These are phyloP conservation scores for Piper betle DNA, from an alignment of 164 flowering plant genomes.

Conservation along the genomic window DNA sequence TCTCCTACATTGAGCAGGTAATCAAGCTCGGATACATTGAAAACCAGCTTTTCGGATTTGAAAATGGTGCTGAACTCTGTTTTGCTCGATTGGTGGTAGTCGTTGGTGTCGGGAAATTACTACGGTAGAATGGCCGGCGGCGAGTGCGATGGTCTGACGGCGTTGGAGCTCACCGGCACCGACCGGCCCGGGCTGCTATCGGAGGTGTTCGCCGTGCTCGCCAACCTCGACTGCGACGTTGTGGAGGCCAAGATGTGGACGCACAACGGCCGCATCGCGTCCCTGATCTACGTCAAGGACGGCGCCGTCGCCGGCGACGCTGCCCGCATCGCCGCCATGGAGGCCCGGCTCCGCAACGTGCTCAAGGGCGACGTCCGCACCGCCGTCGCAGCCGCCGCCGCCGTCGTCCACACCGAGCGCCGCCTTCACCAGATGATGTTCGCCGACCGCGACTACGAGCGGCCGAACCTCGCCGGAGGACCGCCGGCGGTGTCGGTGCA, in stretches of 20 bases:
- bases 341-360: conserved; percentile 43
- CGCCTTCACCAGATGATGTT: conserved; percentile 87
- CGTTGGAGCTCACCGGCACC: no score
- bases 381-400: conserved; percentile 51
- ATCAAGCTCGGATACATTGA: neutral
- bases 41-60: no score
- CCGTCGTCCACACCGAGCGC: conserved; percentile 55
- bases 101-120: conserved; percentile 30
- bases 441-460: conserved; percentile 67
- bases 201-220: conserved; percentile 81
- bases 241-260: conserved; percentile 94
- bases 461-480: neutral
- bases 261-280: conserved; percentile 85
- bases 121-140: neutral
- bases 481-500: conserved; percentile 4
- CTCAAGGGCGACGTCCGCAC: conserved; percentile 32
- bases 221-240: conserved; percentile 74
- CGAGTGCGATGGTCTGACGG: conserved; percentile 43
- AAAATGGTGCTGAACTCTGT: neutral
- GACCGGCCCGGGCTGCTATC: no score
- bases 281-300: no score
- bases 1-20: conserved; percentile 75
- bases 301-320: conserved; percentile 46
- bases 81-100: conserved; percentile 25
- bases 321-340: conserved; percentile 35